Conservation (phyloP, 345 rosid species). For the Brassica napus region DNA sequence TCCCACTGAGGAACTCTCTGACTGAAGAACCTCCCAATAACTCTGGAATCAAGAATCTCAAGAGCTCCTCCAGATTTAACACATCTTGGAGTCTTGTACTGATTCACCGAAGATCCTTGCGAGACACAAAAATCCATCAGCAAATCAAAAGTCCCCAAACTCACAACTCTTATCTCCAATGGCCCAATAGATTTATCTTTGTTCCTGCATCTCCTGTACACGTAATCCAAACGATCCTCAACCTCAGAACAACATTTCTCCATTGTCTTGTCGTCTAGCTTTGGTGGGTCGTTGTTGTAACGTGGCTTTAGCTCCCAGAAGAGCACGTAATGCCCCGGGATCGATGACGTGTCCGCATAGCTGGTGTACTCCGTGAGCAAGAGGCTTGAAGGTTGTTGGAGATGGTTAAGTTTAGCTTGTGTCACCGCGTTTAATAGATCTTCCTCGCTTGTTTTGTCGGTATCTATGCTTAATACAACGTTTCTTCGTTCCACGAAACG, state of each 20-base stretch:
- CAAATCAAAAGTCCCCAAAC: slow-evolving; percentile 67
- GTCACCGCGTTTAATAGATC: slow-evolving; percentile 82
- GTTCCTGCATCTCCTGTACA: slow-evolving; percentile 78
- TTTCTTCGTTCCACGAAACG: slow-evolving; percentile 78
- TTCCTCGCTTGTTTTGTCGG: slow-evolving; percentile 88
- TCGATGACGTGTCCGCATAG: slow-evolving; percentile 69
- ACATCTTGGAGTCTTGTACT: slow-evolving; percentile 93
- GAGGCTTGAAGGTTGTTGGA: slow-evolving; percentile 60
- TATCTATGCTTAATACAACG: slow-evolving; percentile 80
- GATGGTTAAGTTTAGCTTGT: slow-evolving; percentile 58
- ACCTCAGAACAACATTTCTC: slow-evolving; percentile 71
- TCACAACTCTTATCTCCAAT: slow-evolving; percentile 82
- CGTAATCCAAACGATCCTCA: slow-evolving; percentile 83
- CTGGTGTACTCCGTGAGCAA: slow-evolving; percentile 79
- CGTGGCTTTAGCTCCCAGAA: slow-evolving; percentile 83
- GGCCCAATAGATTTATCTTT: slow-evolving; percentile 82
- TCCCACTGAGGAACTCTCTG: slow-evolving; percentile 67
- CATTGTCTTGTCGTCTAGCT: slow-evolving; percentile 55
- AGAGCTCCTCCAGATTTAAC: slow-evolving; percentile 65
- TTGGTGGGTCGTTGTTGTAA: slow-evolving; percentile 48
- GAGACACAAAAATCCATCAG: slow-evolving; percentile 89
- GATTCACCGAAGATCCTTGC: slow-evolving; percentile 88
- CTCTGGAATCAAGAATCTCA: slow-evolving; percentile 66
- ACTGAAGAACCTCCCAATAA: slow-evolving; percentile 66
- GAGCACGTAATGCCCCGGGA: slow-evolving; percentile 89